Evolutionary conservation across 2,329 filamentous ascomycete genomes (phyloP), one percentile per base, ranked within the genome.

Genomic region (Madurella mycetomatis): DNA sequence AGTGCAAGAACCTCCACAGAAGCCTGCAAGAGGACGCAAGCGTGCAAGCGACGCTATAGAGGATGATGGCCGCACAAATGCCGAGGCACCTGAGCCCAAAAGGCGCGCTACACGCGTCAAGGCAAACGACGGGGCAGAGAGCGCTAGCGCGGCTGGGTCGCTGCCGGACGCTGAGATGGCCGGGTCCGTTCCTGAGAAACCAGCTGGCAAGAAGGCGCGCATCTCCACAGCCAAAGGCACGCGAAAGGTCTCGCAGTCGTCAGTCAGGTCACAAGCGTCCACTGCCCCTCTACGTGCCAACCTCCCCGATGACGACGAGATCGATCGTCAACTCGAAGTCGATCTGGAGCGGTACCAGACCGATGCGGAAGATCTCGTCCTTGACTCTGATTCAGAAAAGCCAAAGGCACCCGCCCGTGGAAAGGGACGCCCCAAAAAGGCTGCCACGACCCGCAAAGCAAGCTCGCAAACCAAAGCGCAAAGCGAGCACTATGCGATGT

Each of bases 251-350:
- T 84, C 82, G 2, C 67, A 70, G 39, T 64, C 69, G 12, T 75
- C 77, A 3, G 63, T 69, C 15, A 70, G 74, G 34, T 79, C 81
- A 1, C 77, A 76, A 34, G 70, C 73, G 0, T 71, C 73, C 1
- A 64, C 72, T 8, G 72, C 63, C 4, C 72, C 72, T 2, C 54
- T 73, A 4, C 66, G 66, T 37, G 66, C 64, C 5, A 64, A 73
- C n/a, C 70, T 80, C 11, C 78, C 79, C 0, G 76, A 82, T 51
- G 84, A 88, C 56, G 80, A 83, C 1, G 85, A 87, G 58, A 78
- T 88, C 39, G 83, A 89, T 49, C 79, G 79, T 18, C 82, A 82
- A 47, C 72, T 89, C 1, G 80, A 87, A 63, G 83, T 80, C 2
- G 86, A 87, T 54, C 75, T 88, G 9, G 81, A 85, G 42, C 73